Evolutionary conservation across 2,329 filamentous ascomycete species (phyloP).

Genomic region (Colletotrichum horii): DNA sequence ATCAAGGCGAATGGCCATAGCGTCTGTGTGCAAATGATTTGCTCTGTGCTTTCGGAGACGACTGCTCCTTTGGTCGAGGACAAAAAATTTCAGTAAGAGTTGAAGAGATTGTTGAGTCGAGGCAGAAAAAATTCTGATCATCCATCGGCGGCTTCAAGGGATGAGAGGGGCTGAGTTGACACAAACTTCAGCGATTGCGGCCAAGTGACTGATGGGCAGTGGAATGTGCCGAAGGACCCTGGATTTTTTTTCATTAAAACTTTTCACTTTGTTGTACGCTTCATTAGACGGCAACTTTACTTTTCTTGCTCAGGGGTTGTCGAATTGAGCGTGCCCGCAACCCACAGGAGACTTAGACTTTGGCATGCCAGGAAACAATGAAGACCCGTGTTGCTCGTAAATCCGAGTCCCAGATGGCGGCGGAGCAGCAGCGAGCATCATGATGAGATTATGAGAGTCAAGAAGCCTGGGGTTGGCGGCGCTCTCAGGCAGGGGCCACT

Average conservation of each 20-base stretch:
- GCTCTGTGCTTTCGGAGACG: constrained; percentile 7
- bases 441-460: neutral
- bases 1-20: neutral
- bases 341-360: neutral
- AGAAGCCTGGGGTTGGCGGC: neutral
- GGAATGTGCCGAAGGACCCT: neutral
- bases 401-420: neutral
- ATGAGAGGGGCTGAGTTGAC: neutral
- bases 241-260: neutral
- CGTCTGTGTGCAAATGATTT: constrained; percentile 13
- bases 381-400: neutral
- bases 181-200: neutral
- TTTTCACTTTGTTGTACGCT: neutral
- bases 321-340: neutral
- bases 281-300: neutral
- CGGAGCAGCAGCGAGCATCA: neutral
- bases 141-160: neutral
- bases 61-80: neutral
- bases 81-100: neutral
- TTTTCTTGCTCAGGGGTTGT: neutral
- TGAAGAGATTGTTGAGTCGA: neutral
- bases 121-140: neutral
- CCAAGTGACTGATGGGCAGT: neutral
- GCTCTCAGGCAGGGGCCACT: neutral
- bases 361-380: neutral